phyloP scores from a whole-genome alignment of 2,329 filamentous ascomycete species.

The Tolypocladium capitatum region DNA sequence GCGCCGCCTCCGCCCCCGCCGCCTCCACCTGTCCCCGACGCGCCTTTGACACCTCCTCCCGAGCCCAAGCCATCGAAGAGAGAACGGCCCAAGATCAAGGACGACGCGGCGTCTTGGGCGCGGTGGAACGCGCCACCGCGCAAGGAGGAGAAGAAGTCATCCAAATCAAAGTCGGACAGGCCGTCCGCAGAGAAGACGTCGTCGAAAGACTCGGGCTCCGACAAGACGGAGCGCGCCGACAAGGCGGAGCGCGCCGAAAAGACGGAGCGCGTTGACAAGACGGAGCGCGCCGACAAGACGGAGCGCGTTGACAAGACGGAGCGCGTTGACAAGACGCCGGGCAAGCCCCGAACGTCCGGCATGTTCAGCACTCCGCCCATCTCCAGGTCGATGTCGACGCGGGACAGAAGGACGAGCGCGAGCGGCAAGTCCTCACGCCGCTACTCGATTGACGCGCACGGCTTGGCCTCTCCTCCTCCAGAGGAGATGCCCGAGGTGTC shows the following conservation, averaged over 20 bases:
- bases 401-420: conserved; percentile 45
- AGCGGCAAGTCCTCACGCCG: conserved; percentile 54
- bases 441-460: conserved; percentile 52
- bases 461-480: conserved; percentile 58
- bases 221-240: conserved; percentile 45
- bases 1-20: conserved; percentile 7
- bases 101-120: conserved; percentile 60
- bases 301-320: conserved; percentile 32
- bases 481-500: conserved; percentile 53
- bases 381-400: conserved; percentile 55
- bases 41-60: conserved; percentile 35
- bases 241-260: conserved; percentile 55
- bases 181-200: conserved; percentile 39
- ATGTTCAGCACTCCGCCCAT: conserved; percentile 57
- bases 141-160: conserved; percentile 37
- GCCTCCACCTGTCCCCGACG: conserved; percentile 28
- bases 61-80: conserved; percentile 53
- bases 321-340: conserved; percentile 33
- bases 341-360: conserved; percentile 43
- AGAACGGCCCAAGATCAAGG: conserved; percentile 64
- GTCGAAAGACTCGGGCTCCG: conserved; percentile 61
- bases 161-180: conserved; percentile 55
- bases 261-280: conserved; percentile 35
- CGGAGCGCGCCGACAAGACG: conserved; percentile 56
- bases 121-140: conserved; percentile 49